Base-by-base conservation (phyloP, 257 asterid genomes). In the Nicotiana otophora region DNA sequence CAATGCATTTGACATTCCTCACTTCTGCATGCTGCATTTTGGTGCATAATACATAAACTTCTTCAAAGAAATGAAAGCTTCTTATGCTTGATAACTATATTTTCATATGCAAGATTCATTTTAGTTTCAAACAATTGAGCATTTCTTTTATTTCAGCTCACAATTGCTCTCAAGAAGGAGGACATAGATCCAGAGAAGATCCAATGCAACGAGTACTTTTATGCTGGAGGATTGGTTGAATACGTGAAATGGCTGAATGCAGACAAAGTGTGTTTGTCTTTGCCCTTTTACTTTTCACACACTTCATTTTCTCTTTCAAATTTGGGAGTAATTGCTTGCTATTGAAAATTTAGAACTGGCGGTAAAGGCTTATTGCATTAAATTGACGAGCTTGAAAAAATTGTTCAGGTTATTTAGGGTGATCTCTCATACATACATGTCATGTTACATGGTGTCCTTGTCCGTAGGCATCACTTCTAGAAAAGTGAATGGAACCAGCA, bases 161-260 rank as follows among this genome's bases (percentile, higher is more conserved):
- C 92, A 57, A 93, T 96, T 83, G 88, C 86, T 11, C 88, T 96
- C 33, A 86, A 87, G 81, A 94, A 91, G 85, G 95, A 94, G 86
- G 91, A 90, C 63, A 54, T 74, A 17, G 95, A 93, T 85, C 87
- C 90, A 3, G 97, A 90, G 83, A 93, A 94, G 89, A 89, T 81
- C 84, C 87, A 86, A 65, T 70, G 83, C 84, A 88, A 87, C 68
- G 98, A 91, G 91, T 96, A 92, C 84, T 86, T 82, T 85, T 96
- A 92, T 90, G 98, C 98, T 83, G 99, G 99, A 84, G 99, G 99
- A 78, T 88, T 96, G 82, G 85, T 78, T 46, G 99, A 96, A 89
- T 96, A 96, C 81, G 98, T 96, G 65, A 91, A 90, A 84, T 94
- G 97, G 97, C 93, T 96, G 80, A 96, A 94, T 85, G 88, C 93